Evolutionary conservation across 768 basidiomycete species (phyloP), one percentile per base, ranked within the genome.

Genomic region (Boletellus ananiceps): DNA sequence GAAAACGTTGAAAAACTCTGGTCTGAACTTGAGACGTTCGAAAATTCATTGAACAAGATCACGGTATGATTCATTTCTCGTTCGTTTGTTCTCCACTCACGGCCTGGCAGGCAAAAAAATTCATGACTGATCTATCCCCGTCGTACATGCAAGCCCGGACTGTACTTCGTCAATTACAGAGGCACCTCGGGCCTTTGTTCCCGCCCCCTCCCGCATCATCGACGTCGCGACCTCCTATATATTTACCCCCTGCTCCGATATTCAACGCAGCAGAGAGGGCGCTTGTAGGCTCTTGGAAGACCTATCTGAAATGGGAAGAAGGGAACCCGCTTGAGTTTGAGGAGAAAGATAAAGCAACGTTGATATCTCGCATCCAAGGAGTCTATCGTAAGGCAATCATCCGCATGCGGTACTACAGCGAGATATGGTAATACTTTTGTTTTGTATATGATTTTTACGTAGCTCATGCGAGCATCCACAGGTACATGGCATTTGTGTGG

Each of bases 101-200:
- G 5, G 32, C 14, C 5, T 3, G 18, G 1, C 55, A 86, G 85
- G 93, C 95, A 13, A 97, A 98, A 68, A 96, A 97, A 63, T 94
- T 97, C 69, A 83, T 97, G 73, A 76, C 82, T 47, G 94, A 97
- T 68, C 78, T 91, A n/a, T 88, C 89, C 2, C 89, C 93, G 6
- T 81, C 86, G 2, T 88, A 97, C 64, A 94, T 97, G 89, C 93
- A 95, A 61, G 95, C 96, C 0, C 84, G 93, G 13, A 86, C 88
- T 0, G 85, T 87, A 1, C 80, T 94, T 27, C 87, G 89, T 47
- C 87, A 93, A 59, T 74, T 99, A 16, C 80, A 83, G 47, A 81
- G 86, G 54, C 77, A 90, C 37, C 72, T 80, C 33, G 79, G 77
- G 9, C 73, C 78, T 0, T 71, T 96, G 12, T 82, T 82, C 56